Percentiles rank a stretch among this genome's conserved stretches.
phyloP scores from a whole-genome alignment of 2,329 filamentous ascomycete species.

The Pseudogymnoascus sp. region DNA sequence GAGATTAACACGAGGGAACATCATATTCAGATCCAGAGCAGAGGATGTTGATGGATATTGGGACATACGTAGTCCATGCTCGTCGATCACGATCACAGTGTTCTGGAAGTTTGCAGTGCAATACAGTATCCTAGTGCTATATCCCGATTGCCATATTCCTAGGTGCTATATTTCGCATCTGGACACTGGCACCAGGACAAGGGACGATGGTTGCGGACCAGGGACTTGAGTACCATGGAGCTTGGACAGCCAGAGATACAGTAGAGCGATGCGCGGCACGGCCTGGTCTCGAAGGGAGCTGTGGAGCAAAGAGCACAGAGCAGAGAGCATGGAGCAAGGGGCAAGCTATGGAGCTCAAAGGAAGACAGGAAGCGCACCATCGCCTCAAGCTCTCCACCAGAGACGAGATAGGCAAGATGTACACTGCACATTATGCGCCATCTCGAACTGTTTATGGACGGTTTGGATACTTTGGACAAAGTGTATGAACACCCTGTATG shows the following conservation, averaged over 20 bases:
- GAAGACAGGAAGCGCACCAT: background rate
- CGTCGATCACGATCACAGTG: background rate
- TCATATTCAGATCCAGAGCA: background rate
- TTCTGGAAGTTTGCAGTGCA: conserved; percentile 1
- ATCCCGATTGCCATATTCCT: background rate
- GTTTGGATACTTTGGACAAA: background rate
- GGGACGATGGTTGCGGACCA: background rate
- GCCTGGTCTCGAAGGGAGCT: background rate
- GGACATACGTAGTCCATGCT: background rate
- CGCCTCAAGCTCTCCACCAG: background rate
- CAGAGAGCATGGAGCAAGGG: background rate
- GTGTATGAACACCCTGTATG: background rate
- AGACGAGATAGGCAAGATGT: conserved; percentile 4
- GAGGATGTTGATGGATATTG: background rate
- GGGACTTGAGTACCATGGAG: background rate
- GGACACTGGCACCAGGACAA: background rate
- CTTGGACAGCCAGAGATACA: conserved; percentile 5
- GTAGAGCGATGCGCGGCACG: background rate
- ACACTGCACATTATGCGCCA: background rate
- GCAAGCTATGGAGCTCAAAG: conserved; percentile 3
- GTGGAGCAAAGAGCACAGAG: background rate
- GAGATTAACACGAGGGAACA: background rate
- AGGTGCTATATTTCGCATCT: background rate
- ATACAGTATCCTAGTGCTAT: background rate
- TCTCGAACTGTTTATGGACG: background rate